Evolutionary conservation across 1,284 basidiomycete genomes (phyloP), one percentile per base, ranked within the genome.

Genomic region (Apiotrichum gamsii): DNA sequence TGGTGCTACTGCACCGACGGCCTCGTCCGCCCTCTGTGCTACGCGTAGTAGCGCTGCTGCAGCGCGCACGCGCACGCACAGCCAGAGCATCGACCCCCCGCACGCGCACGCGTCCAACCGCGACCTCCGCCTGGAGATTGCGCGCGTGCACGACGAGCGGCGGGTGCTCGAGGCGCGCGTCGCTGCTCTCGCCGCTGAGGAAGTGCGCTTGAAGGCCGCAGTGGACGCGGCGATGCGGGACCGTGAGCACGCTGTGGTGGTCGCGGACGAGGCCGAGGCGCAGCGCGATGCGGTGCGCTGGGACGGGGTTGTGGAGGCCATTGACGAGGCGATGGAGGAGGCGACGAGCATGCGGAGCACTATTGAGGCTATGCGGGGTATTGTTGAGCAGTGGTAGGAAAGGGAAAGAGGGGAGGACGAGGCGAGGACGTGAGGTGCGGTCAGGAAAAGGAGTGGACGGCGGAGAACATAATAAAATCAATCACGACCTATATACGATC

Each of bases 311-410:
- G 25, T 53, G 15, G 36, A 36, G 29, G 33, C 32, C 15, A 33
- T 38, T 14, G 47, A 49, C 23, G 51, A 53, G 44, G 51, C 47
- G 28, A 43, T 53, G 16, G 51, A 49, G 37, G 44, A 45, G 23
- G 47, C 49, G 37, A 34, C 24, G n/a, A 45, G 39, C 24, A 34
- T 51, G 18, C 19, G 31, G 20, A 14, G n/a, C 9, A 42, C 40
- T 6, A 32, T 42, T 33, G 31, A 21, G 14, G n/a, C 19, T 10
- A 18, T 42, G 9, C 40, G 40, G 21, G 40, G 30, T 9, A 21
- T 42, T 20, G 40, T 42, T n/a, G 19, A 33, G 9, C 30, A 21
- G 29, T 32, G 31, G 40, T 42, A 20, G 20, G 39, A n/a, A n/a
- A n/a, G n/a, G n/a, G n/a, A n/a, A n/a, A n/a, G n/a, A n/a, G n/a